Evolutionary conservation across 331 rosid genomes (phyloP).

Genomic region (Quercus lobata): DNA sequence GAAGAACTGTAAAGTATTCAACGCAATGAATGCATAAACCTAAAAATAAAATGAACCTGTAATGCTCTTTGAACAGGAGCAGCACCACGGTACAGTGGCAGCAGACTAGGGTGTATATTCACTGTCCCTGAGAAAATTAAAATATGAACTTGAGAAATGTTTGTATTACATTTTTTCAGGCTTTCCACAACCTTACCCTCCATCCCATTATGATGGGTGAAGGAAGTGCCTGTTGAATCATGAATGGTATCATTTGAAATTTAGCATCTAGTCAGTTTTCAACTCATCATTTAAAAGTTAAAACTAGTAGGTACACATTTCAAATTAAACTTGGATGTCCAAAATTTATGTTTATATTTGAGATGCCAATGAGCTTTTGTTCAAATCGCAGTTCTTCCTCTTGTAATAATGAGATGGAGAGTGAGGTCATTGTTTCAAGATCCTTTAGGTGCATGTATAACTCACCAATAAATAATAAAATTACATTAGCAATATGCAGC

Average conservation of each 20-base stretch:
- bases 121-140: conserved; percentile 67
- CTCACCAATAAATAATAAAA: no score
- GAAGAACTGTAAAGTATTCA: neutral
- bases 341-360: no score
- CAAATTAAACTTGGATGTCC: neutral
- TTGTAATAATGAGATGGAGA: no score
- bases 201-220: no score
- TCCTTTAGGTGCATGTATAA: no score
- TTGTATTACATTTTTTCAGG: conserved; percentile 1
- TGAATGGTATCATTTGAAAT: neutral
- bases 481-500: no score
- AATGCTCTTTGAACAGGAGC: conserved; percentile 94
- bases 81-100: conserved; percentile 91
- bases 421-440: no score
- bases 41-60: conserved; percentile 48
- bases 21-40: neutral
- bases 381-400: no score
- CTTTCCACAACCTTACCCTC: neutral
- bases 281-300: neutral
- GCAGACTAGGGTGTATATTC: conserved; percentile 85
- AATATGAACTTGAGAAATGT: conserved; percentile 9
- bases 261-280: neutral
- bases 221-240: neutral
- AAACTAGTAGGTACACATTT: neutral
- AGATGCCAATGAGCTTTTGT: no score